A percentile compares a stretch with the other conserved stretches of the same genome.
phyloP scores from a whole-genome alignment of 1,284 basidiomycete species.

The Butyriboletus appendiculatus region DNA sequence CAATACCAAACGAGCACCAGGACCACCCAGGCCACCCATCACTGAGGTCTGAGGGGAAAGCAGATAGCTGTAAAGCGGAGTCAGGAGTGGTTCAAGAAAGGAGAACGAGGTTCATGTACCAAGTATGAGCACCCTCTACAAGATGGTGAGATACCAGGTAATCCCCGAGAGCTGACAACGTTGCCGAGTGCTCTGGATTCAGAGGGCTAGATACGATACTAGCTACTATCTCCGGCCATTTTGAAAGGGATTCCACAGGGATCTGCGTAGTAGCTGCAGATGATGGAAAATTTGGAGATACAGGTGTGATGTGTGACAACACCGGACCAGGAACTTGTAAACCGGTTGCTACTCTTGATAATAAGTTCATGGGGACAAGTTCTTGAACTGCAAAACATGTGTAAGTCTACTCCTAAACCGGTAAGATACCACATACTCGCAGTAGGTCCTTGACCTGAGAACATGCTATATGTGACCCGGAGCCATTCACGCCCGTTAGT shows the following conservation, averaged over 20 bases:
- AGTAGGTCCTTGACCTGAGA: conserved; percentile 79
- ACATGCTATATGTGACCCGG: conserved; percentile 83
- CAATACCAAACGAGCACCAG: conserved; percentile 62
- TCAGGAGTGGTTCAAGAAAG: conserved; percentile 10
- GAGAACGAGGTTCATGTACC: conserved; percentile 49
- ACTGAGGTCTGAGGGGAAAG: conserved; percentile 84
- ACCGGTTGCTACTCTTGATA: conserved; percentile 41
- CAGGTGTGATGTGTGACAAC: conserved; percentile 50
- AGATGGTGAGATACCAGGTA: conserved; percentile 73
- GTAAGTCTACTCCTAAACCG: neutral
- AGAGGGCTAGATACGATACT: conserved; percentile 82
- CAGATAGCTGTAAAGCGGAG: conserved; percentile 63
- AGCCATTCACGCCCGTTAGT: conserved; percentile 68
- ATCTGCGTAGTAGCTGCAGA: conserved; percentile 45
- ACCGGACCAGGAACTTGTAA: conserved; percentile 44
- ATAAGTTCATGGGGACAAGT: conserved; percentile 60
- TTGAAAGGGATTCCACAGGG: conserved; percentile 57
- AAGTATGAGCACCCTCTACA: conserved; percentile 87
- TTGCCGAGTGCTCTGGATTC: conserved; percentile 63
- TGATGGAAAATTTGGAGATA: conserved; percentile 63
- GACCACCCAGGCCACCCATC: conserved; percentile 66
- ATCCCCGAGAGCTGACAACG: conserved; percentile 87
- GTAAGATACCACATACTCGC: conserved; percentile 54
- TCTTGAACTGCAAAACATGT: conserved; percentile 63
- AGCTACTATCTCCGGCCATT: conserved; percentile 88